Evolutionary conservation across 2,329 filamentous ascomycete species (phyloP).

Genomic region (Fusarium musae): DNA sequence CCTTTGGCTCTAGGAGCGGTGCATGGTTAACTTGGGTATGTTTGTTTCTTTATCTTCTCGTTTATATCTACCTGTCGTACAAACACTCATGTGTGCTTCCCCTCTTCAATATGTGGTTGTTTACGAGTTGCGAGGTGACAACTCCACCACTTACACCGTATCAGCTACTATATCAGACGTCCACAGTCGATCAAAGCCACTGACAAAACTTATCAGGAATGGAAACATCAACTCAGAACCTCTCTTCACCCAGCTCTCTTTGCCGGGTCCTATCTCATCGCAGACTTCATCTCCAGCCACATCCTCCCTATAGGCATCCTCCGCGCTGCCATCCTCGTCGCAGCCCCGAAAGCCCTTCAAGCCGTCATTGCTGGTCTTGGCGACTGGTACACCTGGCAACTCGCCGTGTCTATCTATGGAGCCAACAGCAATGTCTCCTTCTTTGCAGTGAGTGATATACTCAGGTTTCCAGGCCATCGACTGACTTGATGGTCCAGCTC

Average conservation of each 20-base stretch:
- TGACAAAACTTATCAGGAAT: slow-evolving; percentile 74
- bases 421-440: slow-evolving; percentile 69
- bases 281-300: slow-evolving; percentile 64
- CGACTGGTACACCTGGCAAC: slow-evolving; percentile 89
- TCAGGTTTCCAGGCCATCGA: background rate
- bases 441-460: slow-evolving; percentile 69
- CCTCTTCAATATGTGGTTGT: background rate
- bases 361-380: slow-evolving; percentile 79
- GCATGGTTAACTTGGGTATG: slow-evolving; percentile 97
- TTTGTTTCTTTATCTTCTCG: slow-evolving; percentile 29
- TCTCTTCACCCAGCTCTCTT: slow-evolving; percentile 93
- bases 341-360: slow-evolving; percentile 80
- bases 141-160: slow-evolving; percentile 19
- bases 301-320: slow-evolving; percentile 64
- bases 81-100: background rate
- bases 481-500: slow-evolving; percentile 41
- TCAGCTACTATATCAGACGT: background rate
- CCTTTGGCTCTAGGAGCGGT: slow-evolving; percentile 79
- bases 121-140: background rate
- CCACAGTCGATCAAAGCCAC: background rate
- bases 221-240: slow-evolving; percentile 86
- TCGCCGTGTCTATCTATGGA: slow-evolving; percentile 80
- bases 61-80: background rate
- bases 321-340: slow-evolving; percentile 74
- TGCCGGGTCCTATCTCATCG: slow-evolving; percentile 75